These are phyloP conservation scores for Jasminum sambac DNA, from an alignment of 257 asterid species.

Conservation along the genomic window DNA sequence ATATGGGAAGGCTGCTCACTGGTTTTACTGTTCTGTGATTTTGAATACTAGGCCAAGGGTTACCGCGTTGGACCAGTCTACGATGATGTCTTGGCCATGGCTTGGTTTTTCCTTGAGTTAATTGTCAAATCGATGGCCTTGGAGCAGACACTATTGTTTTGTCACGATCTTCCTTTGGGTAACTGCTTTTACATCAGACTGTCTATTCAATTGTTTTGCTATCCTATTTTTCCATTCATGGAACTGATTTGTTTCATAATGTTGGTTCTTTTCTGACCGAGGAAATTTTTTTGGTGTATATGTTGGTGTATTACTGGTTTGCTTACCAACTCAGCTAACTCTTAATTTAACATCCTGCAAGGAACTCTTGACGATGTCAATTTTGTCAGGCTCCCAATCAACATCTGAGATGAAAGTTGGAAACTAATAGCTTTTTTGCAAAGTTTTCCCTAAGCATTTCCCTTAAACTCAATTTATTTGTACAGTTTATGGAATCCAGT, in stretches of 20 bases:
- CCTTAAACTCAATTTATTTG: no score
- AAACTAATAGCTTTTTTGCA: no score
- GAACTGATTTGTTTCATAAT: not conserved
- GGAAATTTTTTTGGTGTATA: not conserved
- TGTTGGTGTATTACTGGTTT: not conserved
- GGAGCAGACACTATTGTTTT: slow-evolving; percentile 92
- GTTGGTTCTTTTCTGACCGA: slow-evolving; percentile 13
- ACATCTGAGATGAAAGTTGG: not conserved
- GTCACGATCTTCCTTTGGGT: slow-evolving; percentile 89
- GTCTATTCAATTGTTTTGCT: slow-evolving; percentile 19
- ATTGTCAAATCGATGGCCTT: slow-evolving; percentile 96
- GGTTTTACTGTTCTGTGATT: slow-evolving; percentile 24
- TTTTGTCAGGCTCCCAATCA: not conserved
- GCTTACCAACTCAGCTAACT: not conserved
- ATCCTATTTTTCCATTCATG: slow-evolving; percentile 14
- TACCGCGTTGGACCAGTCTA: slow-evolving; percentile 99
- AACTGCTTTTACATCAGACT: slow-evolving; percentile 27
- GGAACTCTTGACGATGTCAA: not conserved
- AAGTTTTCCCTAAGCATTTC: no score
- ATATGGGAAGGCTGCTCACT: slow-evolving; percentile 18
- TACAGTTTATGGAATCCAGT: no score
- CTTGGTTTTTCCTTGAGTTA: slow-evolving; percentile 98
- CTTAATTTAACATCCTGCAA: not conserved
- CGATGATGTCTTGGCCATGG: slow-evolving; percentile 99
- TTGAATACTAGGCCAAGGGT: slow-evolving; percentile 80